These are phyloP conservation scores for Xylariales sp. DNA, from an alignment of 2,329 filamentous ascomycete genomes.

Conservation along the genomic window DNA sequence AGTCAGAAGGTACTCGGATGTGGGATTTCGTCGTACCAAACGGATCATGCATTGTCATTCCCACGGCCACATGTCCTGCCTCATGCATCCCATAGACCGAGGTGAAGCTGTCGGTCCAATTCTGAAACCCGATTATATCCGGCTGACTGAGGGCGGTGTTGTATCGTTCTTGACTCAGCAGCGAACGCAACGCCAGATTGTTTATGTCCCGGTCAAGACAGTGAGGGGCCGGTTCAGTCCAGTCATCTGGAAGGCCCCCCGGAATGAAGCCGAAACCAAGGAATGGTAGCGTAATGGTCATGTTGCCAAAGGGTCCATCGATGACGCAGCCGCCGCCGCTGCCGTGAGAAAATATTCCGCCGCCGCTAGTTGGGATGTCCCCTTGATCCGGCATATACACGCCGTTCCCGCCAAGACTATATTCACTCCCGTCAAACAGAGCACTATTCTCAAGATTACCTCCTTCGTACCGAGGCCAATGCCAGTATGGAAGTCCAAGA, in stretches of 20 bases:
- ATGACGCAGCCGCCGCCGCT: constrained; percentile 28
- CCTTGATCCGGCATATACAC: neutral
- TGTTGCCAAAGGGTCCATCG: constrained; percentile 26
- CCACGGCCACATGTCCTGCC: neutral
- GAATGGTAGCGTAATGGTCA: constrained; percentile 23
- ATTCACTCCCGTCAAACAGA: neutral
- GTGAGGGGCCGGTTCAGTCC: neutral
- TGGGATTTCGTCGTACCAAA: too few species aligned
- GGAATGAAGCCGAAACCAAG: neutral
- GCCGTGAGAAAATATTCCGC: constrained; percentile 16
- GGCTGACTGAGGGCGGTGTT: neutral
- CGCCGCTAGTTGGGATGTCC: neutral
- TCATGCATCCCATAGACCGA: neutral
- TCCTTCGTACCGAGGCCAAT: neutral
- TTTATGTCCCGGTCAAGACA: neutral
- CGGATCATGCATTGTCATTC: neutral
- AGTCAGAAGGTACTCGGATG: too few species aligned
- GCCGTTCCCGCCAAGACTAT: neutral
- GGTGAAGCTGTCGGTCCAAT: neutral
- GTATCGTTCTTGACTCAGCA: neutral
- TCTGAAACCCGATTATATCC: neutral
- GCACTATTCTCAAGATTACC: neutral
- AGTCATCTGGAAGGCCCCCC: neutral
- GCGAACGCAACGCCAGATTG: neutral
- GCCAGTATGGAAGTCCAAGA: neutral